Percentiles rank a stretch among this genome's conserved stretches.
These are phyloP conservation scores for Aspergillus fijiensis DNA, from an alignment of 2,329 filamentous ascomycete genomes.

Conservation along the genomic window DNA sequence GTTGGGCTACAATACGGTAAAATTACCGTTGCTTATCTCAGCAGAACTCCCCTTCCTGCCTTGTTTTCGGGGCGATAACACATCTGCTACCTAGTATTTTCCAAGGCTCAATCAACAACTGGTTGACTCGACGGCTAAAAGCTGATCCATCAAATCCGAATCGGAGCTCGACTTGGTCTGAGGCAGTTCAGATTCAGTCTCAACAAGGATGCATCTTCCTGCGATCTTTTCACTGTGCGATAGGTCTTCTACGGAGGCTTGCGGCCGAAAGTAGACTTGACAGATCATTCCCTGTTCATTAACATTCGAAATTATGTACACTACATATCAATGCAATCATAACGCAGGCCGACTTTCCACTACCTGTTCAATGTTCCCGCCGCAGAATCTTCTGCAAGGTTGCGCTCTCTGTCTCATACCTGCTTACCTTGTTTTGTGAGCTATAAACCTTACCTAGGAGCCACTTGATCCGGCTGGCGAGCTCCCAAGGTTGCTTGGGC, in stretches of 20 bases:
- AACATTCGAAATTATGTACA: not conserved
- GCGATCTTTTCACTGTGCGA: not conserved
- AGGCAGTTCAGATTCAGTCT: not conserved
- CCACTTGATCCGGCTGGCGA: constrained; percentile 66
- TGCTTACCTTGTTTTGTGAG: constrained; percentile 73
- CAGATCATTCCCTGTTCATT: not conserved
- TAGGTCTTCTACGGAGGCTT: not conserved
- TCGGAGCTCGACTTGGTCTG: not conserved
- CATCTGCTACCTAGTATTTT: not conserved
- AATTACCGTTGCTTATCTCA: constrained; percentile 12
- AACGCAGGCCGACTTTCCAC: not conserved
- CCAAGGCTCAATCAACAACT: not conserved
- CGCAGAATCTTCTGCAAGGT: constrained; percentile 69
- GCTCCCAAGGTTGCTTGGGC: constrained; percentile 68
- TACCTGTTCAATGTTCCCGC: constrained; percentile 46
- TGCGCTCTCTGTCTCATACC: constrained; percentile 70
- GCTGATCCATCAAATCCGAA: not conserved
- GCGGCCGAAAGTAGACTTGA: not conserved
- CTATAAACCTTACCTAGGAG: constrained; percentile 69
- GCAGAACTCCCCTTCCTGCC: not conserved
- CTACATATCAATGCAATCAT: not conserved
- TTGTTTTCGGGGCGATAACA: not conserved
- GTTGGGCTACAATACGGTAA: constrained; percentile 2
- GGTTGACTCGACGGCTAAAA: not conserved
- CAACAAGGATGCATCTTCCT: not conserved